Percentiles rank a stretch among this genome's conserved stretches.
Evolutionary conservation across 2,329 filamentous ascomycete genomes (phyloP).

Genomic region (Didymella lethalis): DNA sequence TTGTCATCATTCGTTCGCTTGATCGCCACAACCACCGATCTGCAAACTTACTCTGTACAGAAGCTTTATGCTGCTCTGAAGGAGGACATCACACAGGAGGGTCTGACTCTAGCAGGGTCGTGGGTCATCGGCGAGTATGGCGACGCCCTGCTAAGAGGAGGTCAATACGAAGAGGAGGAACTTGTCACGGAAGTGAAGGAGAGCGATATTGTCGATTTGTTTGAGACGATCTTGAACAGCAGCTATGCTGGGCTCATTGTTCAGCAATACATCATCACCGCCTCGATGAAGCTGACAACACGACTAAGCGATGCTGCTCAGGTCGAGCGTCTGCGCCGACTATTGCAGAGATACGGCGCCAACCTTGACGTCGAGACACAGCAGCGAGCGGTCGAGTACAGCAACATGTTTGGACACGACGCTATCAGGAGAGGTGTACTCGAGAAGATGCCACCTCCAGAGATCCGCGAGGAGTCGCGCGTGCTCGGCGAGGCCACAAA

Average conservation of each 20-base stretch:
- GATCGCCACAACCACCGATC: constrained; percentile 90
- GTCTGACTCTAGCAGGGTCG: constrained; percentile 86
- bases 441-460: constrained; percentile 96
- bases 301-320: constrained; percentile 84
- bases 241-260: constrained; percentile 91
- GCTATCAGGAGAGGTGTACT: constrained; percentile 87
- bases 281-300: constrained; percentile 92
- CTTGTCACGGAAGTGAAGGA: constrained; percentile 83
- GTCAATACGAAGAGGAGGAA: constrained; percentile 94
- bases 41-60: constrained; percentile 95
- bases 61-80: constrained; percentile 91
- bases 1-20: constrained; percentile 95
- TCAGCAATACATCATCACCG: constrained; percentile 94
- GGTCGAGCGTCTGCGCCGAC: constrained; percentile 80
- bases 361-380: constrained; percentile 96
- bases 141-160: constrained; percentile 85
- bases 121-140: constrained; percentile 99
- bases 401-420: constrained; percentile 91
- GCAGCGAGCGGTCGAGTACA: constrained; percentile 93
- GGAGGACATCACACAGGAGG: constrained; percentile 97
- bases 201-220: constrained; percentile 90
- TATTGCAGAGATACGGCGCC: constrained; percentile 79
- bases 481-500: constrained; percentile 80
- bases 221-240: constrained; percentile 89
- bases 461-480: constrained; percentile 93